phyloP scores from a whole-genome alignment of 305 asterid genomes.

The Fraxinus velutina region DNA sequence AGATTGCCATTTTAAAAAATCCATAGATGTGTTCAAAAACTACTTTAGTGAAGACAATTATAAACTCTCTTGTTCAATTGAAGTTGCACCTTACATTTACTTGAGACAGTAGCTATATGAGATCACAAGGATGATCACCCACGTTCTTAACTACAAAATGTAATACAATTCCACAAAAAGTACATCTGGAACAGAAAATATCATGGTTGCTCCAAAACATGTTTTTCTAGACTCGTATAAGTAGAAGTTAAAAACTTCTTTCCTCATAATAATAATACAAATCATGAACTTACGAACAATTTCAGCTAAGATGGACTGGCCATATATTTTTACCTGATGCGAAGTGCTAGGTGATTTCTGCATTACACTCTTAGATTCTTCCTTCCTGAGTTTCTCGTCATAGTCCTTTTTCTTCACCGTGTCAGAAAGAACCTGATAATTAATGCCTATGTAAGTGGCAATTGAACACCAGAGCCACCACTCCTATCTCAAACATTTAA shows the following conservation, averaged over 20 bases:
- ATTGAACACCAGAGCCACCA: slow-evolving; percentile 20
- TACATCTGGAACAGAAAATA: background rate
- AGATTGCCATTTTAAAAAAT: background rate
- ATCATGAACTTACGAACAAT: background rate
- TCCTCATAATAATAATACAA: background rate
- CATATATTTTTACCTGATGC: slow-evolving; percentile 52
- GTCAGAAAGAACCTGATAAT: slow-evolving; percentile 87
- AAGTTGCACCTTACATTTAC: background rate
- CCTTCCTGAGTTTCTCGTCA: slow-evolving; percentile 87
- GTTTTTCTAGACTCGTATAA: background rate
- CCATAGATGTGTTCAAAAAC: background rate
- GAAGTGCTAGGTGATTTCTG: slow-evolving; percentile 80
- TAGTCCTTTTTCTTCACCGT: slow-evolving; percentile 90
- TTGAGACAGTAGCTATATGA: background rate
- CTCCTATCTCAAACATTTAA: slow-evolving; percentile 27
- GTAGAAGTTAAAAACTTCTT: background rate
- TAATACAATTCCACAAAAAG: background rate
- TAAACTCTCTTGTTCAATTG: background rate
- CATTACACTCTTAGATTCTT: slow-evolving; percentile 70
- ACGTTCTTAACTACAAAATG: background rate
- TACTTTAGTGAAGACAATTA: background rate
- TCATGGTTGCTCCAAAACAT: background rate
- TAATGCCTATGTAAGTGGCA: slow-evolving; percentile 27
- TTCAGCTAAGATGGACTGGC: background rate
- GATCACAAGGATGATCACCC: background rate